Percentiles rank a stretch among this genome's conserved stretches.
Conservation (phyloP, 164 flowering plant genomes). For the Vitis rotundifolia region DNA sequence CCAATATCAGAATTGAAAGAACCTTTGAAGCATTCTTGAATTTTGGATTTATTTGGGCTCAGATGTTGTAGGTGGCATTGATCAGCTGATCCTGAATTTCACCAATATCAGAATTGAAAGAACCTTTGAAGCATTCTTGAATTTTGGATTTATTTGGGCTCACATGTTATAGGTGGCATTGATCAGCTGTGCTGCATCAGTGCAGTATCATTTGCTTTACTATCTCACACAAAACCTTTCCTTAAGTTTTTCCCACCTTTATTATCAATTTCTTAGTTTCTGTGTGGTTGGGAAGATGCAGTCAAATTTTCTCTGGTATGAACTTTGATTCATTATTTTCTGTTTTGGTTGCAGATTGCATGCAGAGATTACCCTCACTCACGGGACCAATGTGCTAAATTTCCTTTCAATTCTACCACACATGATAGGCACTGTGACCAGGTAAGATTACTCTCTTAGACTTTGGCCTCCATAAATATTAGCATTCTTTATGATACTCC, state of each 20-base stretch:
- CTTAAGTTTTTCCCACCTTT: background rate
- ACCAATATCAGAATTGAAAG: too few relatives aligned
- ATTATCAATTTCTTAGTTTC: background rate
- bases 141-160: background rate
- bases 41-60: background rate
- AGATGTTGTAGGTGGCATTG: too few relatives aligned
- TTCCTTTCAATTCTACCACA: conserved; percentile 57
- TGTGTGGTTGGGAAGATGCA: background rate
- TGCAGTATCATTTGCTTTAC: background rate
- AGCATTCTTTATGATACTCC: background rate
- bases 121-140: background rate
- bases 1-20: too few relatives aligned
- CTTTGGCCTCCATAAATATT: background rate
- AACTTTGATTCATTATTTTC: conserved; percentile 2
- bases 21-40: background rate
- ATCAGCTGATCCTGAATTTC: too few relatives aligned
- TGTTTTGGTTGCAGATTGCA: conserved; percentile 61
- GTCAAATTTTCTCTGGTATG: background rate
- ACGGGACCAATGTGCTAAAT: conserved; percentile 72
- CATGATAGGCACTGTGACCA: conserved; percentile 66
- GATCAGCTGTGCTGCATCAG: background rate
- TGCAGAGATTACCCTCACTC: conserved; percentile 95
- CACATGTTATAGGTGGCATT: too few relatives aligned
- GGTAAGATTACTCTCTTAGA: conserved; percentile 31
- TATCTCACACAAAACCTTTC: background rate